Conservation (phyloP, 2,329 filamentous ascomycete genomes). For the Pseudogymnoascus sp. region DNA sequence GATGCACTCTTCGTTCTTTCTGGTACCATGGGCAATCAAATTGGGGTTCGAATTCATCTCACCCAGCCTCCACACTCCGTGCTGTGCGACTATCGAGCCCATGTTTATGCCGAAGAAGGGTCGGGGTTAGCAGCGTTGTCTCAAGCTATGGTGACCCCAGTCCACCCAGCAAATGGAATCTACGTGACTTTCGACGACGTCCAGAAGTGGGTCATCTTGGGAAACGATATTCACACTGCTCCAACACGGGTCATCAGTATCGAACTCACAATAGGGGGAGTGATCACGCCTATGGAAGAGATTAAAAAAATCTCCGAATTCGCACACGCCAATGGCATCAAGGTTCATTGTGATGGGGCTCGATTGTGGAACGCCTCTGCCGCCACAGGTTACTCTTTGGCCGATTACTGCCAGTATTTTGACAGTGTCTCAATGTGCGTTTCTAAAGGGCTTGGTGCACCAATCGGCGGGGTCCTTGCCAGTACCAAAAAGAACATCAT, state of each 20-base stretch:
- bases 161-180: constrained; percentile 61
- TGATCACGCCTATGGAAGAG: constrained; percentile 69
- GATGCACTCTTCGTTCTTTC: constrained; percentile 74
- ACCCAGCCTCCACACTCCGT: constrained; percentile 72
- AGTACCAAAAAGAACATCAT: constrained; percentile 37
- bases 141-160: constrained; percentile 59
- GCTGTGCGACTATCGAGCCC: constrained; percentile 68
- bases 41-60: constrained; percentile 70
- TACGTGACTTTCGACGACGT: constrained; percentile 51
- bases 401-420: constrained; percentile 60
- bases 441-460: constrained; percentile 74
- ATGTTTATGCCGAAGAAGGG: constrained; percentile 63
- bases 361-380: constrained; percentile 75
- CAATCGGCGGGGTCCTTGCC: constrained; percentile 68
- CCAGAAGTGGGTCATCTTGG: constrained; percentile 52
- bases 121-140: constrained; percentile 61
- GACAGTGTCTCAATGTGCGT: constrained; percentile 74
- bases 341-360: constrained; percentile 72
- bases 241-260: constrained; percentile 75
- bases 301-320: constrained; percentile 61
- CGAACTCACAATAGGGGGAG: constrained; percentile 78
- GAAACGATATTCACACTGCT: constrained; percentile 66
- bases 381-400: constrained; percentile 56
- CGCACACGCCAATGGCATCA: constrained; percentile 55
- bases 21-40: constrained; percentile 91